phyloP scores from a whole-genome alignment of 331 rosid genomes.

The Malus hybrid region DNA sequence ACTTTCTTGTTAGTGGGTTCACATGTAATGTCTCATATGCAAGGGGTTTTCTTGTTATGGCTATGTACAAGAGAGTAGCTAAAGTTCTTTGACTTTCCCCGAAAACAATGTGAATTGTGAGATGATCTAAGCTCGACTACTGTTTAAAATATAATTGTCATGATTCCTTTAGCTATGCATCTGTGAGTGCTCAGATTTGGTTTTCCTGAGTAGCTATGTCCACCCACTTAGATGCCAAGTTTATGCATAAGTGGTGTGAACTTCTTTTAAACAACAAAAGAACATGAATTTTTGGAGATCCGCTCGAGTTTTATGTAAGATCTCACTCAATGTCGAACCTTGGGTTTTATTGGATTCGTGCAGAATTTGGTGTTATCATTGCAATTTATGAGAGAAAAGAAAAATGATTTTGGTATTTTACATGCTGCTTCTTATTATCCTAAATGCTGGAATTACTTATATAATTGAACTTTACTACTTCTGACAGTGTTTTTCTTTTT shows the following conservation, averaged over 20 bases:
- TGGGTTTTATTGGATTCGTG: neutral
- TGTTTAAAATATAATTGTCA: neutral
- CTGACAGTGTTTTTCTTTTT: constrained; percentile 15
- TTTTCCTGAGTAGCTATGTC: neutral
- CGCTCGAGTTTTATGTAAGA: neutral
- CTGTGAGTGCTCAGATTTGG: neutral
- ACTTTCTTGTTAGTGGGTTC: neutral
- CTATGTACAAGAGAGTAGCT: neutral
- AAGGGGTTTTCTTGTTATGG: neutral
- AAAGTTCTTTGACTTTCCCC: neutral
- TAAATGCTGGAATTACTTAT: constrained; percentile 12
- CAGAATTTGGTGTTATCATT: constrained; percentile 8
- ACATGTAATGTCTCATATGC: neutral
- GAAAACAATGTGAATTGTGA: neutral
- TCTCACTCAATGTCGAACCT: neutral
- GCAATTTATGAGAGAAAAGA: neutral
- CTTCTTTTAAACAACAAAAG: neutral
- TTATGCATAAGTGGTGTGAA: neutral
- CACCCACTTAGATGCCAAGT: neutral
- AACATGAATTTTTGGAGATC: neutral
- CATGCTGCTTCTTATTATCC: constrained; percentile 3
- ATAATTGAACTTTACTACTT: constrained; percentile 9
- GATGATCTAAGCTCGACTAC: neutral
- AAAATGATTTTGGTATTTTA: neutral
- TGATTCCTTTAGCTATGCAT: neutral